Percentiles rank a stretch among this genome's conserved stretches.
Evolutionary conservation across 164 flowering plant species (phyloP).

Genomic region (Cinnamomum micranthum): DNA sequence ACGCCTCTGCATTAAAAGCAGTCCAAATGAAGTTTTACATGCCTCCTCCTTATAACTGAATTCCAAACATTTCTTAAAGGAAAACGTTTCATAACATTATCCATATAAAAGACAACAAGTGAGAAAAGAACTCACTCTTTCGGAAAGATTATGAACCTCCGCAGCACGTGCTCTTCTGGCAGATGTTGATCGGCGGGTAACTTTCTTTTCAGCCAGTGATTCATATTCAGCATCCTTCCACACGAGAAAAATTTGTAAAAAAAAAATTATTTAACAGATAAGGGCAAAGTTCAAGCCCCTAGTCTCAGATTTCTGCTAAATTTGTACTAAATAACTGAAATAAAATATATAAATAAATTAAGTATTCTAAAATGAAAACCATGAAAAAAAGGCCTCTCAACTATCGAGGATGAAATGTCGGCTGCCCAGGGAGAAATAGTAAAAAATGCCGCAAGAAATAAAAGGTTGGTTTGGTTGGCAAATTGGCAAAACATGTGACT

Average conservation of each 20-base stretch:
- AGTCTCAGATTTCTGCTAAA: no score
- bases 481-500: no score
- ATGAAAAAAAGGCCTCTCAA: no score
- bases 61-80: background rate
- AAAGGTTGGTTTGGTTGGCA: no score
- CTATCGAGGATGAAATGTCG: no score
- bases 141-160: slow-evolving; percentile 95
- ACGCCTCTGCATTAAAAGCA: slow-evolving; percentile 57
- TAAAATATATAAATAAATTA: no score
- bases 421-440: no score
- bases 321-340: no score
- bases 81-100: no score
- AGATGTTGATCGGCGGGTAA: slow-evolving; percentile 47
- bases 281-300: background rate
- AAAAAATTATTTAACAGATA: background rate
- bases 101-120: background rate
- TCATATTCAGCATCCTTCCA: slow-evolving; percentile 64
- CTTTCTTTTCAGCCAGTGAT: slow-evolving; percentile 50
- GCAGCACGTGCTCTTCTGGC: slow-evolving; percentile 84
- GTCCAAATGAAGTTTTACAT: background rate
- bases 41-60: background rate
- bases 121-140: slow-evolving; percentile 56
- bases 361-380: no score
- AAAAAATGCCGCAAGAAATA: no score
- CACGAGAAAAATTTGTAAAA: background rate